A percentile compares a stretch with the other conserved stretches of the same genome.
Evolutionary conservation across 177 flowering plant species (phyloP).

Genomic region (Vitis hybrid): DNA sequence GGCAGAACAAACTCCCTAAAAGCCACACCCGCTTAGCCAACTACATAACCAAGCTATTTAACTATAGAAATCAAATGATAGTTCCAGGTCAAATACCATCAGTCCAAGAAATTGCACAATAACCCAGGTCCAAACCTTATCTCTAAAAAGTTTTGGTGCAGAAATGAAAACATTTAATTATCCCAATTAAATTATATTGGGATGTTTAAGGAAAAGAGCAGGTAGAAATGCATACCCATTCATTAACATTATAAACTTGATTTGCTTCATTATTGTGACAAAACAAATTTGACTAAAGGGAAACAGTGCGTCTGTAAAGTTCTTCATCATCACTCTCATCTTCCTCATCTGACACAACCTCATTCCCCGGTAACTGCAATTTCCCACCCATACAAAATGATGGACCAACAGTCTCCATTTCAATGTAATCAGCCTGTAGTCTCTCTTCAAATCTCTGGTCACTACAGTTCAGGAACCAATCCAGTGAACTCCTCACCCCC

Average conservation of each 20-base stretch:
- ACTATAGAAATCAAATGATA: no score
- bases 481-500: slow-evolving; percentile 61
- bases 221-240: no score
- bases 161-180: background rate
- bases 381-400: slow-evolving; percentile 77
- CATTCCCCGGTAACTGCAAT: slow-evolving; percentile 64
- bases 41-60: no score
- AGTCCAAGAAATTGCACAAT: no score
- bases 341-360: slow-evolving; percentile 62
- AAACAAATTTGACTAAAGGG: slow-evolving; percentile 35
- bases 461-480: slow-evolving; percentile 85
- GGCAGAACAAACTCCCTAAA: no score
- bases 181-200: background rate
- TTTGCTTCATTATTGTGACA: background rate
- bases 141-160: no score
- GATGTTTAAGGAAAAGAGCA: no score
- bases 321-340: slow-evolving; percentile 77
- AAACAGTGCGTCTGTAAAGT: slow-evolving; percentile 70
- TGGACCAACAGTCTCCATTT: slow-evolving; percentile 65
- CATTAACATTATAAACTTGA: background rate
- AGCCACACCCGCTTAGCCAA: no score
- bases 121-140: no score
- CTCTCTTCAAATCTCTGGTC: slow-evolving; percentile 85
- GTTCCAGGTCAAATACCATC: no score
- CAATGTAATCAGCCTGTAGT: slow-evolving; percentile 59